phyloP scores from a whole-genome alignment of 73 alveolate species.

The Uronychia setigera region DNA sequence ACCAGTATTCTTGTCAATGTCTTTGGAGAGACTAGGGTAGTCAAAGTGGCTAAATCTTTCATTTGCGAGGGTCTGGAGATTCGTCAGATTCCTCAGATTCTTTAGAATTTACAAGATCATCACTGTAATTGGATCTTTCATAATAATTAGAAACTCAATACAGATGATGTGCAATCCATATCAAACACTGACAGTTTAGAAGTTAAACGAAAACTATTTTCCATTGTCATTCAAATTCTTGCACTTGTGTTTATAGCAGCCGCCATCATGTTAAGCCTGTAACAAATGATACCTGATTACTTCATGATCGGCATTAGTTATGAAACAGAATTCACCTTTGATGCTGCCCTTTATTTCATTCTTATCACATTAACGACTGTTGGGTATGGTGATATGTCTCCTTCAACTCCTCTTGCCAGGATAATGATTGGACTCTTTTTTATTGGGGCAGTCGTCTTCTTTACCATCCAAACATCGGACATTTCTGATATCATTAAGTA shows the following conservation, averaged over 20 bases:
- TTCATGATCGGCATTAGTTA: conserved; percentile 20
- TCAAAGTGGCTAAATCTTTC: conserved; percentile 33
- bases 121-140: conserved; percentile 13
- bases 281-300: conserved; percentile 36
- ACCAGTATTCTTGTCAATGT: conserved; percentile 46
- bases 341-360: conserved; percentile 61
- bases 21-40: neutral
- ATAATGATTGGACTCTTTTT: conserved; percentile 58
- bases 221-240: conserved; percentile 36
- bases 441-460: conserved; percentile 58
- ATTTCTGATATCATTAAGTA: conserved; percentile 57
- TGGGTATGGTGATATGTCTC: conserved; percentile 73
- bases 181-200: conserved; percentile 40
- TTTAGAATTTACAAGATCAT: conserved; percentile 61
- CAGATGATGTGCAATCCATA: conserved; percentile 13
- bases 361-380: conserved; percentile 61
- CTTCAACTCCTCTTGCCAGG: conserved; percentile 49
- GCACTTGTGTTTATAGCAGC: conserved; percentile 58
- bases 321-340: conserved; percentile 58
- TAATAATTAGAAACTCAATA: conserved; percentile 18
- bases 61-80: conserved; percentile 56
- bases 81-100: conserved; percentile 60
- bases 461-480: conserved; percentile 59
- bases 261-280: conserved; percentile 41
- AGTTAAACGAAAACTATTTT: conserved; percentile 39